Evolutionary conservation across 305 asterid genomes (phyloP), one percentile per base, ranked within the genome.

Genomic region (Galium porrigens): DNA sequence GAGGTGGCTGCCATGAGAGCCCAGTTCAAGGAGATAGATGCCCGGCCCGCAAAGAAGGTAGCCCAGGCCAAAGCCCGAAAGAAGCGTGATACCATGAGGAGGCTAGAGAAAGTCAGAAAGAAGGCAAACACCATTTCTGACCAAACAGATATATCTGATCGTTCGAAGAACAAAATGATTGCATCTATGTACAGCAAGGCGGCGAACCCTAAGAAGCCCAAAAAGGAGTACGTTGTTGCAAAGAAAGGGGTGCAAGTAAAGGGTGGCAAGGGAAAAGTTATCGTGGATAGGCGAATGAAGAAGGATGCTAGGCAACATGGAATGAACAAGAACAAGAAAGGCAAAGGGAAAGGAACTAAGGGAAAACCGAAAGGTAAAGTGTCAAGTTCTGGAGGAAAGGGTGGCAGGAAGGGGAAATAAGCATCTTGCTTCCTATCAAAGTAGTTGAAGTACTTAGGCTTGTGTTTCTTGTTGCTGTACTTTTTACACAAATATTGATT

Each of bases 1-100:
- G 97, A 94, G 74, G 52, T 86, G 34, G 80, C 74, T 64, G 96
- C 94, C 57, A 84, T 89, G 94, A 80, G 65, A 69, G 94, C 94
- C 20, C 96, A 89, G 29, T 89, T 94, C 57, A 87, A 77, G 74
- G 96, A 82, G 70, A 94, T 94, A 12, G 79, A 94, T 71, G 90
- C 97, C 65, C 88, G 99, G 49, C 95, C 99, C 10, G 94, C 95
- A n/a, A 89, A 94, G 87, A 94, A 94, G 79, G 97, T 89, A 6
- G 99, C 97, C 0, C 73, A 94, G 72, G 99, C 99, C 49, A 89
- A 84, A 65, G 96, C 95, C 65, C 86, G 97, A 3, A 87, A 89
- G 85, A 94, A 87, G 74, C 80, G 95, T 54, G 94, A 66, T 6
- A 82, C 87, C 1, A 71, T 60, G 7, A 87, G 84, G 68, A 79